Evolutionary conservation across 305 asterid genomes (phyloP).

Genomic region (Solanum hybrid): DNA sequence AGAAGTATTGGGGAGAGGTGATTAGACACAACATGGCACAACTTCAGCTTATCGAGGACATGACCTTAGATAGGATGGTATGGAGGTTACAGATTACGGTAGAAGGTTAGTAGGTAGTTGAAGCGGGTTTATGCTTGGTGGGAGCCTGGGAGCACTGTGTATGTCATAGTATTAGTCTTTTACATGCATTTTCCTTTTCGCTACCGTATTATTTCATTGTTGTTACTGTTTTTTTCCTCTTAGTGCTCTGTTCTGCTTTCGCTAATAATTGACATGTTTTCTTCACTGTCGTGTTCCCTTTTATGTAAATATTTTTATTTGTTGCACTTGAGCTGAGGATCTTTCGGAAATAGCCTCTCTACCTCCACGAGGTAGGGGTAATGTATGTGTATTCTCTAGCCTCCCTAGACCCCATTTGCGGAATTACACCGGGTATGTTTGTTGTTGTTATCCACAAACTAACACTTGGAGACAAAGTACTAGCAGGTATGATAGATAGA

Average conservation of each 20-base stretch:
- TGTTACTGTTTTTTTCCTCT: not conserved
- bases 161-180: not conserved
- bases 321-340: not conserved
- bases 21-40: not conserved
- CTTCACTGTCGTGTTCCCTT: not conserved
- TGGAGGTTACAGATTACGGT: not conserved
- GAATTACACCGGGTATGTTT: not conserved
- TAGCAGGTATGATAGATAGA: not conserved
- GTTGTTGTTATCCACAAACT: not conserved
- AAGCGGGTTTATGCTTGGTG: not conserved
- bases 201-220: not conserved
- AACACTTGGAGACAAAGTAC: not conserved
- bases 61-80: not conserved
- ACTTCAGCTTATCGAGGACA: not conserved
- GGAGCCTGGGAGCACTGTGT: not conserved
- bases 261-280: not conserved
- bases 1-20: not conserved
- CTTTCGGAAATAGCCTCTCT: not conserved
- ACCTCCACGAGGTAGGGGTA: not conserved
- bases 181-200: not conserved
- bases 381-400: not conserved
- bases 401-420: not conserved
- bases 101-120: not conserved
- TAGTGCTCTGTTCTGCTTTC: not conserved
- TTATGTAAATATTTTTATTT: not conserved